Base-by-base conservation (phyloP, 139 green algal species). In the Ulvella scutata region DNA sequence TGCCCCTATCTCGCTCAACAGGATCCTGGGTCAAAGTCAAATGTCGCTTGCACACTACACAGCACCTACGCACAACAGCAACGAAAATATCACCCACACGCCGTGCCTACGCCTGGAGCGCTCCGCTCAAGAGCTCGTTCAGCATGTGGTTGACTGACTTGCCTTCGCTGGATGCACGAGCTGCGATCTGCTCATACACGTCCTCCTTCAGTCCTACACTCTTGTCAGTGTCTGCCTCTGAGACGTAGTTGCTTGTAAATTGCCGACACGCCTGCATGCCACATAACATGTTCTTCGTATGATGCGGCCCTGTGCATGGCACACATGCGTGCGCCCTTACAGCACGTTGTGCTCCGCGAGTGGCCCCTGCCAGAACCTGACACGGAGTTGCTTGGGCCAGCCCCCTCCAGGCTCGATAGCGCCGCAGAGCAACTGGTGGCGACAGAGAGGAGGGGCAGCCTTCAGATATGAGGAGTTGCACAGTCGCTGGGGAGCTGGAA, bases 101-200 rank as follows among this genome's bases (percentile, higher is more conserved):
- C n/a, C n/a, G n/a, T n/a, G n/a, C n/a, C n/a, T n/a, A n/a, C n/a
- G n/a, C n/a, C n/a, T n/a, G n/a, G n/a, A n/a, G 33, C 74, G 39
- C 43, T 73, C 39, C 33, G 51, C 51, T 26, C 31, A 89, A 33
- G 26, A 80, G 62, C 60, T 92, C 85, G 29, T 39, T 78, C 2
- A 82, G 80, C 2, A 89, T 38, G 62, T 92, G 81, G 2, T 79
- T 60, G 4, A 90, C 20, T 37, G 78, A 87, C 79, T 88, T 90
- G 59, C 86, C 86, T 79, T 91, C 75, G 17, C 75, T 60, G 3
- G 77, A 72, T 0, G 88, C 90, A 3, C 79, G 72, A 26, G 80
- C 83, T 59, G 86, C 74, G 38, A 93, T 62, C 13, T 75, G 77
- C 35, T 78, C 78, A 38, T 82, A 86, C 61, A 86, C 72, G 17